Evolutionary conservation across 2,329 filamentous ascomycete genomes (phyloP).

Genomic region (Talaromyces sp.): DNA sequence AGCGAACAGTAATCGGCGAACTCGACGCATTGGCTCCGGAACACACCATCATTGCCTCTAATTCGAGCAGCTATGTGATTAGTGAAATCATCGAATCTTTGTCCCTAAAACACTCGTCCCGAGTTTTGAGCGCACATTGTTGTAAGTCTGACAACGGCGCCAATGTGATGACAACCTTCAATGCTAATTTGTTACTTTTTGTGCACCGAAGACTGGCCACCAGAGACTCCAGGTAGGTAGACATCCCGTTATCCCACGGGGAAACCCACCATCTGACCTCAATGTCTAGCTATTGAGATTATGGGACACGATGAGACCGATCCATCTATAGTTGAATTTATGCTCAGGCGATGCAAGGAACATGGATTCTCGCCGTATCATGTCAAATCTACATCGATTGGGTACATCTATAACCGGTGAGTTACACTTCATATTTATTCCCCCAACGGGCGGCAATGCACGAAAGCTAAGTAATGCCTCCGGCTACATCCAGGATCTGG

Average conservation of each 20-base stretch:
- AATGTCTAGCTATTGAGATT: constrained; percentile 36
- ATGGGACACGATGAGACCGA: constrained; percentile 40
- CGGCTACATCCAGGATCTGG: constrained; percentile 35
- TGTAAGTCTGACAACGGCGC: constrained; percentile 32
- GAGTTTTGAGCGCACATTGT: constrained; percentile 48
- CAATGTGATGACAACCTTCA: not conserved
- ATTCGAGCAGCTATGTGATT: constrained; percentile 50
- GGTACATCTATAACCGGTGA: constrained; percentile 44
- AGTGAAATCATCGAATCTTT: constrained; percentile 44
- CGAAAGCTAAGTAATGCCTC: not conserved
- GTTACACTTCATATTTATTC: not conserved
- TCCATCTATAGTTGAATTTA: constrained; percentile 29
- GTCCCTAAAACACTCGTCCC: constrained; percentile 32
- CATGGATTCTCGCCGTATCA: constrained; percentile 41
- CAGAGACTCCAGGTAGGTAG: constrained; percentile 35
- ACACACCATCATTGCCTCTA: constrained; percentile 47
- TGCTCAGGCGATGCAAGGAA: constrained; percentile 30
- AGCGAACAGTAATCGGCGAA: constrained; percentile 40
- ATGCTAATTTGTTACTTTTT: not conserved
- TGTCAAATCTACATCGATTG: constrained; percentile 38
- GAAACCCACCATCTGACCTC: not conserved
- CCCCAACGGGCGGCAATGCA: not conserved
- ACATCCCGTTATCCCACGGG: not conserved
- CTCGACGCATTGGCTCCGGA: constrained; percentile 40
- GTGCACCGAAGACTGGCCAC: constrained; percentile 37